Conservation (phyloP, 2,329 filamentous ascomycete genomes). For the Fusarium ramigenum region DNA sequence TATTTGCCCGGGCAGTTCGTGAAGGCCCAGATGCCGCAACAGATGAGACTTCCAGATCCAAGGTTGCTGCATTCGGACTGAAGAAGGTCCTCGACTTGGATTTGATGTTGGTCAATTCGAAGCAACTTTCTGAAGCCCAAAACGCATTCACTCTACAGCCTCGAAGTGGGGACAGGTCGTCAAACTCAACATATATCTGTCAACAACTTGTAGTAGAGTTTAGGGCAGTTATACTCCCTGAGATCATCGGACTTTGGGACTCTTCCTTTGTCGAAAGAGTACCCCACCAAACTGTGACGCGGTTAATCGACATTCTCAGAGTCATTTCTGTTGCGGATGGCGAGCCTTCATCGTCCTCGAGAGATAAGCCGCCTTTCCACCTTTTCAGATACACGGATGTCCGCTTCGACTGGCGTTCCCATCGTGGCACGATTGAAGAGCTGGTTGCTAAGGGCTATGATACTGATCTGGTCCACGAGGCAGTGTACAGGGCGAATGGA, state of each 20-base stretch:
- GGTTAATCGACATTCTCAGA: conserved; percentile 84
- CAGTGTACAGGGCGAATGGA: conserved; percentile 83
- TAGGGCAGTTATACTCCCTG: conserved; percentile 80
- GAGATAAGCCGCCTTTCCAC: conserved; percentile 60
- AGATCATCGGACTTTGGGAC: conserved; percentile 83
- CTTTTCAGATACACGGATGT: conserved; percentile 56
- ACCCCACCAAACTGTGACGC: conserved; percentile 78
- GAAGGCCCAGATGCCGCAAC: conserved; percentile 51
- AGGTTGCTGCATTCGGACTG: conserved; percentile 67
- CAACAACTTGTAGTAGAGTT: conserved; percentile 88
- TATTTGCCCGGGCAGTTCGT: conserved; percentile 60
- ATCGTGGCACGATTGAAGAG: conserved; percentile 45
- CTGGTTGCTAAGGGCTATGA: conserved; percentile 52
- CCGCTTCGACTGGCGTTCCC: conserved; percentile 58
- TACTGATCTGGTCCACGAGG: conserved; percentile 76
- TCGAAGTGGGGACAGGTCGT: conserved; percentile 53
- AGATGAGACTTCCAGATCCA: conserved; percentile 57
- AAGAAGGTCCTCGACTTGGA: conserved; percentile 90
- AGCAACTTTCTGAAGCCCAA: conserved; percentile 80
- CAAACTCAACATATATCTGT: conserved; percentile 55
- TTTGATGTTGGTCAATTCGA: conserved; percentile 76
- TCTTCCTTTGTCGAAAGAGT: conserved; percentile 85
- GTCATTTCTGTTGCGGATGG: conserved; percentile 79
- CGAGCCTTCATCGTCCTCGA: conserved; percentile 71
- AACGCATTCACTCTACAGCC: conserved; percentile 60